Conservation (phyloP, 352 stramenopile species). For the Pilasporangium apinafurcum region DNA sequence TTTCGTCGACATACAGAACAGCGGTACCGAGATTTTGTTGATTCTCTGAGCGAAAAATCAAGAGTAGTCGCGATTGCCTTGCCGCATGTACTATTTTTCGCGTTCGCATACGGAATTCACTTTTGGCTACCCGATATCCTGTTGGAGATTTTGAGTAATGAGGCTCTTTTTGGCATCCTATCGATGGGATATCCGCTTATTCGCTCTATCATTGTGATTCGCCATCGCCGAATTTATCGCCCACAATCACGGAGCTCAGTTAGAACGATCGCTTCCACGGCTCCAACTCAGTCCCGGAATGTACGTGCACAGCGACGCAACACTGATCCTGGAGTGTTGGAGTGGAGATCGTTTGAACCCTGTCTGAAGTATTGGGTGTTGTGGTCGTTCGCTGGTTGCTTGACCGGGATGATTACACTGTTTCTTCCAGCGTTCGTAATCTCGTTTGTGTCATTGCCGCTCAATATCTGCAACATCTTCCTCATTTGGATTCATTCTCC, state of each 20-base stretch:
- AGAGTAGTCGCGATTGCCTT: constrained; percentile 50
- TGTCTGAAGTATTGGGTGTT: constrained; percentile 84
- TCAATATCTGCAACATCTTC: constrained; percentile 61
- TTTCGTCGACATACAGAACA: constrained; percentile 45
- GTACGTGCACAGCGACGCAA: constrained; percentile 2
- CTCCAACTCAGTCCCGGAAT: not conserved
- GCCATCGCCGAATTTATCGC: constrained; percentile 41
- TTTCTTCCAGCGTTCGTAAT: constrained; percentile 62
- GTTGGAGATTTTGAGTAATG: constrained; percentile 44
- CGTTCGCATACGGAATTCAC: constrained; percentile 46
- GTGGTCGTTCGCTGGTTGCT: constrained; percentile 52
- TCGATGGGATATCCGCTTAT: constrained; percentile 58
- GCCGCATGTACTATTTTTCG: constrained; percentile 63
- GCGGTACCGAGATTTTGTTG: constrained; percentile 62
- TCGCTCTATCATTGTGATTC: constrained; percentile 56
- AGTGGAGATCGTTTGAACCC: constrained; percentile 67
- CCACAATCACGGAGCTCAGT: not conserved
- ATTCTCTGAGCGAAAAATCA: constrained; percentile 65
- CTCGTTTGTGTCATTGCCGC: constrained; percentile 39
- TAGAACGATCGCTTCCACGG: constrained; percentile 1
- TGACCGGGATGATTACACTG: constrained; percentile 45
- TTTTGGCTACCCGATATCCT: constrained; percentile 42
- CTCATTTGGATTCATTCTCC: constrained; percentile 80
- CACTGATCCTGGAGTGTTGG: constrained; percentile 13
- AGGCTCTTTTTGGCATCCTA: constrained; percentile 51